Conservation (phyloP, 208 protist genomes). For the Trypanosoma scelopori region DNA sequence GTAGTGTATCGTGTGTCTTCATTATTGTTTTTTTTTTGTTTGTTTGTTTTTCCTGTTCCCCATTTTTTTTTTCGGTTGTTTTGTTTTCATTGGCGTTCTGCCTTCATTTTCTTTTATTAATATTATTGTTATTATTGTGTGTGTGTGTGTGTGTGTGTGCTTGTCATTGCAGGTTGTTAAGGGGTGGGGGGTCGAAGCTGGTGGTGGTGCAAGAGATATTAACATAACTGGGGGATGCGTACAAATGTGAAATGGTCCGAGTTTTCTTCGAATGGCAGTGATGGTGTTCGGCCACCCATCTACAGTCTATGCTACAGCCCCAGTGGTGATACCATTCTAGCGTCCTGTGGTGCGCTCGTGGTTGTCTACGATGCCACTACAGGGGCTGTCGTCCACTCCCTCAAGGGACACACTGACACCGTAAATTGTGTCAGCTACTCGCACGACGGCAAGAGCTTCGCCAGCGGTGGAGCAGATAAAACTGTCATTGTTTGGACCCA, state of each 20-base stretch:
- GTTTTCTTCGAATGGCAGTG: constrained; percentile 42
- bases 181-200: neutral
- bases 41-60: constrained; percentile 1
- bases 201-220: constrained; percentile 19
- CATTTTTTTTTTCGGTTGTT: constrained; percentile 13
- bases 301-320: constrained; percentile 89
- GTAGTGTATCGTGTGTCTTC: constrained; percentile 8
- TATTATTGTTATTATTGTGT: no score
- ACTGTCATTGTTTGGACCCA: constrained; percentile 95
- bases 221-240: constrained; percentile 40
- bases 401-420: constrained; percentile 95
- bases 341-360: constrained; percentile 88
- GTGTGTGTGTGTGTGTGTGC: no score
- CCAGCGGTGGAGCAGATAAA: constrained; percentile 93
- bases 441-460: constrained; percentile 92
- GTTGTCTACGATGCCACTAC: constrained; percentile 92
- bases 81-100: constrained; percentile 6
- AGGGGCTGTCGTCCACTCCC: constrained; percentile 89
- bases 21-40: constrained; percentile 24
- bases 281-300: constrained; percentile 61
- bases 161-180: neutral
- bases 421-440: constrained; percentile 91
- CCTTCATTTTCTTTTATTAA: constrained; percentile 21
- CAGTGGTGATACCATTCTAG: constrained; percentile 89
- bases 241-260: constrained; percentile 76